phyloP scores from a whole-genome alignment of 352 stramenopile species.

The Phytophthora uliginosa region DNA sequence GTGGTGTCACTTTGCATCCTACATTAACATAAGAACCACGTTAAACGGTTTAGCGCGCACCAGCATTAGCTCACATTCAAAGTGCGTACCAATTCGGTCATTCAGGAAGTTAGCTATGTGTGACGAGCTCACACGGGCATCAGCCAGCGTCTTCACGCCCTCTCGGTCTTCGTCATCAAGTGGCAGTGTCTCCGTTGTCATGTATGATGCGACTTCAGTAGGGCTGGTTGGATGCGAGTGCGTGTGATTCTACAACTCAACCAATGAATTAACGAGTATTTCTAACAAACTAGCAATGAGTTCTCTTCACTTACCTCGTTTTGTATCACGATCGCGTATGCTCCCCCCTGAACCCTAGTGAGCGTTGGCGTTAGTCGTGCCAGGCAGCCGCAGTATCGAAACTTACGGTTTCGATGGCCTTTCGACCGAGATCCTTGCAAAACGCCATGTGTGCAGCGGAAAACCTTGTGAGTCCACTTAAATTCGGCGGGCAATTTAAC shows the following conservation, averaged over 20 bases:
- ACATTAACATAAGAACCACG: background rate
- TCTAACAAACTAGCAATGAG: background rate
- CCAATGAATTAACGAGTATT: background rate
- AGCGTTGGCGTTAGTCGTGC: background rate
- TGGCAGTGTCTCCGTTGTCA: constrained; percentile 6
- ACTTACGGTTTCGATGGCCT: constrained; percentile 5
- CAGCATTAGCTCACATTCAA: background rate
- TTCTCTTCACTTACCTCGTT: background rate
- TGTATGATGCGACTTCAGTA: constrained; percentile 5
- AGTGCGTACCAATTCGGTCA: constrained; percentile 5
- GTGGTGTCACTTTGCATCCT: constrained; percentile 9
- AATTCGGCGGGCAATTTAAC: constrained; percentile 5
- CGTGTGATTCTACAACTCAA: background rate
- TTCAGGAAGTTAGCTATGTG: constrained; percentile 13
- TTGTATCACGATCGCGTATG: background rate
- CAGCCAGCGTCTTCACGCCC: constrained; percentile 11
- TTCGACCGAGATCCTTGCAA: constrained; percentile 11
- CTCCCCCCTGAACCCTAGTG: background rate
- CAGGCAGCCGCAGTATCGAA: constrained; percentile 11
- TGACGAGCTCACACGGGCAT: constrained; percentile 5
- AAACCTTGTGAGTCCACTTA: constrained; percentile 4
- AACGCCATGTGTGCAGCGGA: constrained; percentile 22
- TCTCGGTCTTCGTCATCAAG: constrained; percentile 14
- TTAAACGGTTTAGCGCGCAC: background rate
- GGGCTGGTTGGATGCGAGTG: background rate